Conservation (phyloP, 768 basidiomycete genomes). For the Kockovaella imperatae region DNA sequence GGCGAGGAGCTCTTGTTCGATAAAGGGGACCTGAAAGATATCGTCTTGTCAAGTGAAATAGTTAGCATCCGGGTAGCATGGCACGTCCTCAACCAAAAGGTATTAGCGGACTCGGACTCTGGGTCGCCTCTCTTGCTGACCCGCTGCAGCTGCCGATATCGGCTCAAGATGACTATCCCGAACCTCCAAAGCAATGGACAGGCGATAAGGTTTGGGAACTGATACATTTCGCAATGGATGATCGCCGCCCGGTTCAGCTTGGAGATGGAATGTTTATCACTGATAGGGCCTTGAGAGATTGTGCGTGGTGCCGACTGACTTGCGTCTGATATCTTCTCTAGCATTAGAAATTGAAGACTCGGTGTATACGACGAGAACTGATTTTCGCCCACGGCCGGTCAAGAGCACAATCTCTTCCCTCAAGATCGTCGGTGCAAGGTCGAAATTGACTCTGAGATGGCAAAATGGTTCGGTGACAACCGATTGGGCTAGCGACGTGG, state of each 20-base stretch:
- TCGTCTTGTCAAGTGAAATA: too few relatives aligned
- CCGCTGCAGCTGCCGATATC: conserved; percentile 54
- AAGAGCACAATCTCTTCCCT: too few relatives aligned
- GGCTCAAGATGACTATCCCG: conserved; percentile 53
- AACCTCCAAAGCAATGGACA: conserved; percentile 70
- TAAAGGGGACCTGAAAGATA: too few relatives aligned
- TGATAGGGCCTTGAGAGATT: too few relatives aligned
- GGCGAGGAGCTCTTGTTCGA: too few relatives aligned
- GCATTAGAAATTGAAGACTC: neutral
- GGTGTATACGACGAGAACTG: too few relatives aligned
- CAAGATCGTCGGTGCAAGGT: conserved; percentile 62
- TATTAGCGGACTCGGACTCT: too few relatives aligned
- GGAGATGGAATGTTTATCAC: too few relatives aligned
- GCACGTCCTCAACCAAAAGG: conserved; percentile 80
- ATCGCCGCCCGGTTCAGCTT: conserved; percentile 61
- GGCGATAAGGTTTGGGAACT: conserved; percentile 59
- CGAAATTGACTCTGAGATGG: conserved; percentile 71
- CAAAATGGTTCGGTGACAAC: conserved; percentile 60
- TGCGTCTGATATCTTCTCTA: too few relatives aligned
- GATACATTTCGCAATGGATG: conserved; percentile 55
- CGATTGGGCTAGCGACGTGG: conserved; percentile 60
- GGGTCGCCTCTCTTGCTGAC: too few relatives aligned
- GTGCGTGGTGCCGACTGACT: too few relatives aligned
- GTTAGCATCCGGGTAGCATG: conserved; percentile 73
- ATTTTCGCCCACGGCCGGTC: too few relatives aligned